Base-by-base conservation (phyloP, 1,284 basidiomycete species). In the Phenoliferia sp. region DNA sequence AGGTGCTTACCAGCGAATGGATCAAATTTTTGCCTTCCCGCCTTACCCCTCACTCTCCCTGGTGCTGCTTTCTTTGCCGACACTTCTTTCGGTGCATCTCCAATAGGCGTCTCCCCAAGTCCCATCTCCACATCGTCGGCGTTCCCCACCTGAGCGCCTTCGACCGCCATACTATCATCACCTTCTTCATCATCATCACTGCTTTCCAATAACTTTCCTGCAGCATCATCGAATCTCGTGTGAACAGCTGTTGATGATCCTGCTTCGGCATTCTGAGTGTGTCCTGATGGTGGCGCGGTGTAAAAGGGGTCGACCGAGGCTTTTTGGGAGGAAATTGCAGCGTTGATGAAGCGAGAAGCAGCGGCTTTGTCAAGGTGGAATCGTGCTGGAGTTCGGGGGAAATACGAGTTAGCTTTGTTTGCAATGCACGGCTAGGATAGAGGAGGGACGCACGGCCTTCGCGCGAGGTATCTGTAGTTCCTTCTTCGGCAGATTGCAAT, bases 291-390 rank as follows among this genome's bases (percentile, higher is more conserved):
- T 19, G 50, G 26, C 22, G 39, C 33, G 3, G 62, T 63, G 64
- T 71, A 68, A 26, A 44, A 44, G 16, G 67, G 63, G 48, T 69
- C 65, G 56, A 64, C 57, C 4, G 28, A 3, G 0, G 67, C 34
- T 31, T 59, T 61, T 5, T 29, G 22, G 0, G 65, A 87, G 0
- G 86, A 79, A 62, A 91, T 89, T n/a, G 89, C 90, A 75, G 89
- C 84, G 76, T 88, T 89, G 77, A 92, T 91, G 79, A 91, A 91
- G 35, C 90, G 85, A 59, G 81, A 81, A 5, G 89, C 90, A n/a
- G 88, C 90, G 31, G 80, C 85, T 77, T 88, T 89, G 83, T 91
- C 89, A 61, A 91, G 70, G 39, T 81, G 80, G 52, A 80, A 78
- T 61, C 81, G 62, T 81, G 74, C 82, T 86, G 87, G 74, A 57